A percentile compares a stretch with the other conserved stretches of the same genome.
Conservation (phyloP, 192 early-diverging fungal species). For the Coemansia sp. region DNA sequence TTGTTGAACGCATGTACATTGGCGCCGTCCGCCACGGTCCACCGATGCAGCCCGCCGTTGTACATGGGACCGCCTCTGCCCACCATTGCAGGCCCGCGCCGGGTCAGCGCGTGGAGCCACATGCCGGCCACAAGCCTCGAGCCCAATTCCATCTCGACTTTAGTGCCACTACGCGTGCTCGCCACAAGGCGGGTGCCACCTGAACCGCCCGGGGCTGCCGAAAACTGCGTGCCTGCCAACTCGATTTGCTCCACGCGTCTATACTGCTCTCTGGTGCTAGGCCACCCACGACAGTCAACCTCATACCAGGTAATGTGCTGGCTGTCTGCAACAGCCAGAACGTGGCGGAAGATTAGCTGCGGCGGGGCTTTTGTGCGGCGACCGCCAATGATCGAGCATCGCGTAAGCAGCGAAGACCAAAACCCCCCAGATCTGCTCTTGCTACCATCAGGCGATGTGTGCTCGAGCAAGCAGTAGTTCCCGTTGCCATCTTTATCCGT, state of each 20-base stretch:
- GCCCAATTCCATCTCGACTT: conserved; percentile 33
- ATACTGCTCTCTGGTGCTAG: neutral
- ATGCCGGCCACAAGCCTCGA: conserved; percentile 14
- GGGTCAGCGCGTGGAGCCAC: conserved; percentile 20
- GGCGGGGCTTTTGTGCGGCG: neutral
- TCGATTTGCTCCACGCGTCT: neutral
- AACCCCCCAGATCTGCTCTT: neutral
- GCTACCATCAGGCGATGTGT: neutral
- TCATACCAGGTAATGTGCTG: conserved; percentile 2
- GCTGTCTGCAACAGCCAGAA: neutral
- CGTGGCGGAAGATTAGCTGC: neutral
- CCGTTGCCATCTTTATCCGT: neutral
- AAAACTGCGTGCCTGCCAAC: conserved; percentile 1
- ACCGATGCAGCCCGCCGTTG: neutral
- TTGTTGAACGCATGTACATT: conserved; percentile 1
- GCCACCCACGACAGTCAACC: neutral
- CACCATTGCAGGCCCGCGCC: neutral
- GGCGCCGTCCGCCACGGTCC: neutral
- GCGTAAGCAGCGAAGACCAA: conserved; percentile 8
- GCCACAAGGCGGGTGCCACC: neutral
- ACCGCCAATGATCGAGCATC: neutral
- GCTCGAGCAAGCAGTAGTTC: neutral
- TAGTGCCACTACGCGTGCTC: neutral
- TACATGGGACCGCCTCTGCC: neutral
- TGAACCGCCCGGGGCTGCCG: neutral